Conservation (phyloP, 2,329 filamentous ascomycete genomes). For the Alternaria incomplexa region DNA sequence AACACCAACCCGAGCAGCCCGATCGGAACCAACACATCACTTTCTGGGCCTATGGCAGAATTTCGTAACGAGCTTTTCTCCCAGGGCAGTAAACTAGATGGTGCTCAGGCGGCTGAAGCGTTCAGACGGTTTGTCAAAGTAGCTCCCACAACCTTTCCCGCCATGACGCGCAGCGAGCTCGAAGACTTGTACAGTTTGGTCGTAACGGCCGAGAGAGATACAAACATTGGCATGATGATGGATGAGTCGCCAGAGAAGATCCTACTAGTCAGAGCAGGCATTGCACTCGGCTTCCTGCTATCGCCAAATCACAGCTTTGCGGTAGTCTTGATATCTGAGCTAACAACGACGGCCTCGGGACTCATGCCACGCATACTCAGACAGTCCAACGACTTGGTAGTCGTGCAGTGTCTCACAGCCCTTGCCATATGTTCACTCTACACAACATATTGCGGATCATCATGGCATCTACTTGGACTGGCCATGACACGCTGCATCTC, state of each 20-base stretch:
- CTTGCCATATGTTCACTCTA: slow-evolving; percentile 8
- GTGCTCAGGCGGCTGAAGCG: neutral
- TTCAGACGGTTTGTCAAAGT: neutral
- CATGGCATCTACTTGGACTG: slow-evolving; percentile 18
- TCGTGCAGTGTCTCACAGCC: neutral
- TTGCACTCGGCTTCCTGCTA: slow-evolving; percentile 11
- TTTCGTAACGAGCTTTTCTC: neutral
- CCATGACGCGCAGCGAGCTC: neutral
- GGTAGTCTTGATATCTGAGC: slow-evolving; percentile 2
- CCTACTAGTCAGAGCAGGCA: slow-evolving; percentile 3
- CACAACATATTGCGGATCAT: slow-evolving; percentile 15
- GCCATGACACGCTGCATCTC: slow-evolving; percentile 17
- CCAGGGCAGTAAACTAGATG: neutral
- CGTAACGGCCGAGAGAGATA: neutral
- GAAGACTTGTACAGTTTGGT: neutral
- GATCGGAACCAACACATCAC: neutral
- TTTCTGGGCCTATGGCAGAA: neutral
- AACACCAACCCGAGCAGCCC: neutral
- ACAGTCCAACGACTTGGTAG: neutral
- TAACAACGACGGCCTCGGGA: neutral
- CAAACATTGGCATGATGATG: neutral
- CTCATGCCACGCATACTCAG: neutral
- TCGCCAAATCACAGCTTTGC: slow-evolving; percentile 6
- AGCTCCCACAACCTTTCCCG: neutral
- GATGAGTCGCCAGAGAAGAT: slow-evolving; percentile 1